Evolutionary conservation across 1,284 basidiomycete genomes (phyloP).

Genomic region (Irpex sp.): DNA sequence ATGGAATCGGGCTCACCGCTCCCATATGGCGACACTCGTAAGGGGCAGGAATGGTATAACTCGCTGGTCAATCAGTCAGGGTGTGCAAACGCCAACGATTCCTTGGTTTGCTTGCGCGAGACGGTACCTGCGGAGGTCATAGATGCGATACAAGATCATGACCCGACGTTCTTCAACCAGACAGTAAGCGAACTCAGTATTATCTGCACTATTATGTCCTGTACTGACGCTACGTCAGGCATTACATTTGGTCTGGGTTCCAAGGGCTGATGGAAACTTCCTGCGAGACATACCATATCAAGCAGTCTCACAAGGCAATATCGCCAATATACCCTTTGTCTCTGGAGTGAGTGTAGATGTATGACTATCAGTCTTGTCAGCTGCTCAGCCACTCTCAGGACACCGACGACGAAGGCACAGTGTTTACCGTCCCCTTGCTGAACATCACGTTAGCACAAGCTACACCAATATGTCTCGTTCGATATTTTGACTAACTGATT

Average conservation of each 20-base stretch:
- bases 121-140: conserved; percentile 23
- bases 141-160: too few species aligned
- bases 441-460: not conserved
- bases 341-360: conserved; percentile 14
- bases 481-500: not conserved
- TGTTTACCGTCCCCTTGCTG: not conserved
- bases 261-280: conserved; percentile 28
- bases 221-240: not conserved
- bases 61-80: conserved; percentile 27
- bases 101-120: conserved; percentile 38
- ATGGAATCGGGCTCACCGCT: conserved; percentile 36
- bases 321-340: conserved; percentile 27
- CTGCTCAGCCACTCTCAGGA: not conserved
- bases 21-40: conserved; percentile 26
- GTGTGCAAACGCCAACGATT: conserved; percentile 30
- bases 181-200: too few species aligned
- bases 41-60: conserved; percentile 33
- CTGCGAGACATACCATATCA: conserved; percentile 21
- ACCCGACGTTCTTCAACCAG: too few species aligned
- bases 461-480: not conserved
- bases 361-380: too few species aligned
- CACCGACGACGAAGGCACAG: not conserved
- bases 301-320: conserved; percentile 19
- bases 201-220: too few species aligned
- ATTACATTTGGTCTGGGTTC: conserved; percentile 21